Conservation (phyloP, 768 basidiomycete genomes). For the Boletus tomentosulus region DNA sequence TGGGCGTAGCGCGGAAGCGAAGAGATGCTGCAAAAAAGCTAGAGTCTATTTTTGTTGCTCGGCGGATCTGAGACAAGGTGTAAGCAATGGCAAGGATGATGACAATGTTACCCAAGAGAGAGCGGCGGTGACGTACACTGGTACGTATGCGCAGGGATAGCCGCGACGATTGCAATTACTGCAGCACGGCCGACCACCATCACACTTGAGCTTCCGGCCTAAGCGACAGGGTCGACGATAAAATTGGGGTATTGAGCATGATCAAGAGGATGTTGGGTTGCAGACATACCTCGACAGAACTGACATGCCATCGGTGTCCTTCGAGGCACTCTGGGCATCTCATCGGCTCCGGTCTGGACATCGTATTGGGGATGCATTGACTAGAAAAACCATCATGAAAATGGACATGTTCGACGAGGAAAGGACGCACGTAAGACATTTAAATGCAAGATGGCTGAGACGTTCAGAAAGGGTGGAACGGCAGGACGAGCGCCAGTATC, state of each 20-base stretch:
- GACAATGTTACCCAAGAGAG: slow-evolving; percentile 4
- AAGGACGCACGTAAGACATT: slow-evolving; percentile 25
- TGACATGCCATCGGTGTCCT: slow-evolving; percentile 69
- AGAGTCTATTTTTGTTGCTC: slow-evolving; percentile 30
- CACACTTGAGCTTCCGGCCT: slow-evolving; percentile 74
- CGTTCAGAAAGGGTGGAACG: slow-evolving; percentile 1
- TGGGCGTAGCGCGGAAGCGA: slow-evolving; percentile 18
- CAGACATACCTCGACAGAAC: slow-evolving; percentile 58
- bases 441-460: neutral
- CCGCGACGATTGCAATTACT: slow-evolving; percentile 60
- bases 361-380: slow-evolving; percentile 14
- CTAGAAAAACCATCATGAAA: slow-evolving; percentile 1
- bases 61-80: slow-evolving; percentile 18
- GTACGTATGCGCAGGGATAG: slow-evolving; percentile 54
- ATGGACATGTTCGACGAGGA: neutral
- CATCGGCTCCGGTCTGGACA: slow-evolving; percentile 15
- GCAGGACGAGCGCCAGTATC: neutral
- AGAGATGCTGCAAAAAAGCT: slow-evolving; percentile 7
- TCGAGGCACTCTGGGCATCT: slow-evolving; percentile 31
- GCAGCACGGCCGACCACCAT: slow-evolving; percentile 60
- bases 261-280: neutral
- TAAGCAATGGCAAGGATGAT: slow-evolving; percentile 7
- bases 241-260: neutral
- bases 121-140: slow-evolving; percentile 51
- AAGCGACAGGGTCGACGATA: slow-evolving; percentile 1